Percentiles rank a stretch among this genome's conserved stretches.
Evolutionary conservation across 129 eudicot genomes (phyloP).

Genomic region (Flaveria ramosissima): DNA sequence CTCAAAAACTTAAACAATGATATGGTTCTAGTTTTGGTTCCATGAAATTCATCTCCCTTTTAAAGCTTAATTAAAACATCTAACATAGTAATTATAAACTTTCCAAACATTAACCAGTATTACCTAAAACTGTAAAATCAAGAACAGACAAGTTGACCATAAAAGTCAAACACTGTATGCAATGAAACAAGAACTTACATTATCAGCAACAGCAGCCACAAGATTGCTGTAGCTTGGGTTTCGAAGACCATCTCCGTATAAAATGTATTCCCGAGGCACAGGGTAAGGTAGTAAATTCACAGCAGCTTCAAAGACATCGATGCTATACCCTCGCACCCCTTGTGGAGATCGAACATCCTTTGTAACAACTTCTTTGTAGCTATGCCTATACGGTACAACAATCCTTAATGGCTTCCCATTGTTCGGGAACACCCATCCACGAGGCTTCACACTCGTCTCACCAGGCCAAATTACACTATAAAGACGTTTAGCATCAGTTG

Average conservation of each 20-base stretch:
- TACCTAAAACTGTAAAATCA: not conserved
- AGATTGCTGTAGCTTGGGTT: conserved; percentile 71
- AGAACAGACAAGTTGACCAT: conserved; percentile 1
- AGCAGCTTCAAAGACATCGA: conserved; percentile 97
- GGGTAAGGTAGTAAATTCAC: conserved; percentile 76
- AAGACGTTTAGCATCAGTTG: conserved; percentile 48
- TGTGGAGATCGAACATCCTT: conserved; percentile 58
- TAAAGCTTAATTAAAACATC: not conserved
- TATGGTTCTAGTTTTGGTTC: not conserved
- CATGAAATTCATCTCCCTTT: not conserved
- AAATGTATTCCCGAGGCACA: conserved; percentile 68
- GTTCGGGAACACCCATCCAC: conserved; percentile 97
- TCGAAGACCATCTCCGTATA: conserved; percentile 73
- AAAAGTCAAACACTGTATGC: conserved; percentile 16
- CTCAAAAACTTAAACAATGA: not conserved
- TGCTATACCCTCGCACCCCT: conserved; percentile 84
- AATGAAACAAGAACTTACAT: conserved; percentile 53
- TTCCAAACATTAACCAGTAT: not conserved
- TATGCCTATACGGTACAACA: conserved; percentile 80
- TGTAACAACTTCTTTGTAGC: conserved; percentile 60
- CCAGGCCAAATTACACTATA: conserved; percentile 91
- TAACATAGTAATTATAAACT: not conserved
- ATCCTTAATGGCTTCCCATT: conserved; percentile 83
- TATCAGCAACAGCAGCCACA: conserved; percentile 68
- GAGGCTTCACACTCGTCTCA: conserved; percentile 60